Evolutionary conservation across 176 grass and related monocot genomes (phyloP), one percentile per base, ranked within the genome.

Genomic region (Miscanthus lutarioriparius): DNA sequence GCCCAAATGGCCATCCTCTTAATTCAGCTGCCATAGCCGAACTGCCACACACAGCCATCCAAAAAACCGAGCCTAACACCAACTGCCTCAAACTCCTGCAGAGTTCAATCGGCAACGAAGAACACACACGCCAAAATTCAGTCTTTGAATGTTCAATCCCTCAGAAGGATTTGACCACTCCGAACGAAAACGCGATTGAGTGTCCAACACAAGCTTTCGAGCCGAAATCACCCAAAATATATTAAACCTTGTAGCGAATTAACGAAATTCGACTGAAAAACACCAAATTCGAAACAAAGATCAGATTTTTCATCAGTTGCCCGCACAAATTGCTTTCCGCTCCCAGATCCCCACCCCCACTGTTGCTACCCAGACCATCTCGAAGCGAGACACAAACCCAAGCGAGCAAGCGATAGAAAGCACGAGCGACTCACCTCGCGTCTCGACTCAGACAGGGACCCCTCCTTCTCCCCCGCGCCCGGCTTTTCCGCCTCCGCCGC

Each of bases 201-300:
- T 11, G 25, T 33, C 59, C 15, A 79, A 12, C 44, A 56, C 15
- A 30, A 84, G 16, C 25, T 56, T 33, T 28, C 59, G 14, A 77
- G 56, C 71, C 74, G 13, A 90, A 90, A 82, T 73, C 73, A 44
- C 33, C 36, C 8, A 27, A 32, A 90, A 84, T 49, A 84, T 49
- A 84, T 41, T 39, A 70, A 16, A 68, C 80, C 13, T 80, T 79
- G 45, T 35, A 17, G 48, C 7, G 22, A 38, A 70, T 38, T 16
- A 44, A 43, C 70, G 13, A 20, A 25, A 87, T 87, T 80, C 39
- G 6, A 10, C 30, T 38, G 8, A 3, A 48, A 48, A 47, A 19
- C 9, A 40, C 13, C 4, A 26, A 75, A 63, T 80, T 17, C 38
- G 19, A 36, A 32, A 35, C 0, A 11, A 80, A 86, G 64, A 17